These are phyloP conservation scores for Magnusiomyces sp. DNA, from an alignment of 1,139 yeast genomes.

Conservation along the genomic window DNA sequence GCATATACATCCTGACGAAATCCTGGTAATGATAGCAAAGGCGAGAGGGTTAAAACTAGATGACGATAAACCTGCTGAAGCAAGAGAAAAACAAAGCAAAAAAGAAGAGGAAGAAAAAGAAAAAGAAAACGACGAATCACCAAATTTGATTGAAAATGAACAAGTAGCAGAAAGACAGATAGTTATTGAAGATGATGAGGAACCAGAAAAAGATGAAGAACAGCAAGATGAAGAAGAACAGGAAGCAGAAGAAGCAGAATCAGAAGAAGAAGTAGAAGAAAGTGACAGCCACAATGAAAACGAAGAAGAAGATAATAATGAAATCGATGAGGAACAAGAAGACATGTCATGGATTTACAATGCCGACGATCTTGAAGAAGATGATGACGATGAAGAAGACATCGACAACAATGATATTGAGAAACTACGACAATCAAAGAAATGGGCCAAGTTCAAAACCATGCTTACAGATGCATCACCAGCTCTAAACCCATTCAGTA, in stretches of 20 bases:
- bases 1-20: slow-evolving; percentile 27
- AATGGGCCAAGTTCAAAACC: slow-evolving; percentile 19
- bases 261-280: slow-evolving; percentile 16
- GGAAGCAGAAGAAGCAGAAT: slow-evolving; percentile 13
- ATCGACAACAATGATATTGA: slow-evolving; percentile 3
- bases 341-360: slow-evolving; percentile 13
- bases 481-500: slow-evolving; percentile 35
- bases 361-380: slow-evolving; percentile 12
- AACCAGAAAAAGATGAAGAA: slow-evolving; percentile 13
- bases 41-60: slow-evolving; percentile 38
- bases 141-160: no score
- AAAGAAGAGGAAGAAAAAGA: slow-evolving; percentile 1
- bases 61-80: slow-evolving; percentile 18
- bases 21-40: slow-evolving; percentile 37
- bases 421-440: slow-evolving; percentile 12
- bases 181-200: slow-evolving; percentile 8
- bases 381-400: slow-evolving; percentile 16
- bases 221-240: slow-evolving; percentile 13
- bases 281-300: slow-evolving; percentile 17
- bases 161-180: slow-evolving; percentile 4
- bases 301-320: slow-evolving; percentile 11
- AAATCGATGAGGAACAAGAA: not conserved
- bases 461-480: slow-evolving; percentile 25
- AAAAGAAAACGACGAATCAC: slow-evolving; percentile 6
- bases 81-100: slow-evolving; percentile 13